These are phyloP conservation scores for Deinandra increscens DNA, from an alignment of 129 eudicot species.

Conservation along the genomic window DNA sequence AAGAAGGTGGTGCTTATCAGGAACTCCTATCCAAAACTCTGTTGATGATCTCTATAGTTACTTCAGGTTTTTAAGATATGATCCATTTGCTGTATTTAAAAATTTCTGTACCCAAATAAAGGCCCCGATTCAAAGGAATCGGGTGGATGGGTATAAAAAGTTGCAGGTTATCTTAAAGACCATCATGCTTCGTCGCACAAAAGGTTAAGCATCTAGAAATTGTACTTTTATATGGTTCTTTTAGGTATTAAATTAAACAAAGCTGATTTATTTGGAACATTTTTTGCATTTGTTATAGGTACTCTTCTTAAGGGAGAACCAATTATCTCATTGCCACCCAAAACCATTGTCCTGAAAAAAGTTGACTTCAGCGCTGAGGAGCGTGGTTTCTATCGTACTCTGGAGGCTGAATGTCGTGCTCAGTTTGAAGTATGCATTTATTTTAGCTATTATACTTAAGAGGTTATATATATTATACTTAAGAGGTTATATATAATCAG, in stretches of 20 bases:
- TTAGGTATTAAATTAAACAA: neutral
- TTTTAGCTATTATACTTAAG: conserved; percentile 15
- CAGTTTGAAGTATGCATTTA: conserved; percentile 77
- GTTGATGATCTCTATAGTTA: conserved; percentile 94
- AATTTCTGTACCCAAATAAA: conserved; percentile 59
- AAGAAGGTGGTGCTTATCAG: conserved; percentile 96
- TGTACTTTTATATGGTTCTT: neutral
- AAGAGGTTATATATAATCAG: neutral
- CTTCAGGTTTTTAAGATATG: conserved; percentile 81
- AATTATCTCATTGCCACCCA: conserved; percentile 76
- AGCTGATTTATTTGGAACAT: neutral
- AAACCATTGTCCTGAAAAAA: conserved; percentile 61
- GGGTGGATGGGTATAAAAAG: conserved; percentile 59
- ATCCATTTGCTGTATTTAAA: conserved; percentile 64
- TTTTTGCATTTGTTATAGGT: conserved; percentile 40
- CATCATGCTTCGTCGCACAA: conserved; percentile 92
- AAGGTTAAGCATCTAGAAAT: conserved; percentile 44
- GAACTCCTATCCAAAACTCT: conserved; percentile 91
- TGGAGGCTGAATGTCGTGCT: conserved; percentile 88
- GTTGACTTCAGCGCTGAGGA: conserved; percentile 81
- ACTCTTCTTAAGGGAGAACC: conserved; percentile 92
- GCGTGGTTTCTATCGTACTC: conserved; percentile 66
- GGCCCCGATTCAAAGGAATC: conserved; percentile 65
- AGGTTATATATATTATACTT: neutral
- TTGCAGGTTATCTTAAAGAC: conserved; percentile 82